Conservation (phyloP, 2,329 filamentous ascomycete genomes). For the Herpotrichia juniperi region DNA sequence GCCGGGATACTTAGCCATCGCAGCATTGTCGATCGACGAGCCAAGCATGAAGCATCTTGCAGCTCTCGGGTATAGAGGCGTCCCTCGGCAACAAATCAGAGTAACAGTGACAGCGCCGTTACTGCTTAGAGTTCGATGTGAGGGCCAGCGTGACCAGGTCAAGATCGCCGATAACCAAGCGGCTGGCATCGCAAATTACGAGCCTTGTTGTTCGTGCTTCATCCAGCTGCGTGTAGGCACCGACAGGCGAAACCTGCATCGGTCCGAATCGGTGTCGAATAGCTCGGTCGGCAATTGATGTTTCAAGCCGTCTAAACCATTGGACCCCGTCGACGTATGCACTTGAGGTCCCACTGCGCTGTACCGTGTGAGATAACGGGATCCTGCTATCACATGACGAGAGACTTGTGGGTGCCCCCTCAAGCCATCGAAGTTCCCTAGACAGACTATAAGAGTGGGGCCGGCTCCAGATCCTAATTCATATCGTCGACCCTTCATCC, state of each 20-base stretch:
- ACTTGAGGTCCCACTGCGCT: conserved; percentile 19
- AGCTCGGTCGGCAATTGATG: conserved; percentile 16
- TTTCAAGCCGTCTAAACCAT: conserved; percentile 4
- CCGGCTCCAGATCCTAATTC: background rate
- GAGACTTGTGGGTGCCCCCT: conserved; percentile 8
- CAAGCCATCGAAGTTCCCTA: conserved; percentile 11
- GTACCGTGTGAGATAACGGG: conserved; percentile 23
- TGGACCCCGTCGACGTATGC: conserved; percentile 19
- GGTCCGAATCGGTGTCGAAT: conserved; percentile 22
- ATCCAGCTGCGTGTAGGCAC: conserved; percentile 21
- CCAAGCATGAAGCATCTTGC: conserved; percentile 13
- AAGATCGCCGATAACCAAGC: conserved; percentile 30
- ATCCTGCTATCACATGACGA: conserved; percentile 30
- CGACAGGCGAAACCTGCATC: conserved; percentile 25
- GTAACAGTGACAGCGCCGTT: conserved; percentile 22
- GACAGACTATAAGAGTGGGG: conserved; percentile 26
- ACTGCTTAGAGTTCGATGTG: conserved; percentile 29
- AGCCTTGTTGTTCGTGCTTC: conserved; percentile 16
- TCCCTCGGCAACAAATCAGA: conserved; percentile 29
- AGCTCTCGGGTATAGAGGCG: conserved; percentile 19
- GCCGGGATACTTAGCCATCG: conserved; percentile 2
- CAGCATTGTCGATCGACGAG: conserved; percentile 21
- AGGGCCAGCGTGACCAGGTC: conserved; percentile 32
- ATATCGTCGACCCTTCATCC: background rate
- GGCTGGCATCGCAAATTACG: conserved; percentile 9